Conservation (phyloP, 768 basidiomycete species). For the Trametes elegans region DNA sequence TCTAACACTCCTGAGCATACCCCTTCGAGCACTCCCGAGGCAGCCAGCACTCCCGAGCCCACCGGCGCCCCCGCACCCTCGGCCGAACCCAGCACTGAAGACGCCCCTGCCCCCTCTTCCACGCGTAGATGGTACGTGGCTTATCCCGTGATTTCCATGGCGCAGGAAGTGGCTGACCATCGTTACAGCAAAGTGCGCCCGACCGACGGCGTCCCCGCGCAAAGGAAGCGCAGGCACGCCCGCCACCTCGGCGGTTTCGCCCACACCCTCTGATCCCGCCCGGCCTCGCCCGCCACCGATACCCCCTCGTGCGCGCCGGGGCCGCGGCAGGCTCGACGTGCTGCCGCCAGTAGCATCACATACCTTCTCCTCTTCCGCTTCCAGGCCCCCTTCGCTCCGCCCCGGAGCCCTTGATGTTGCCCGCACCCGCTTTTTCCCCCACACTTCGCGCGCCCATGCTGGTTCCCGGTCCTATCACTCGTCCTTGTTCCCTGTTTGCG, state of each 20-base stretch:
- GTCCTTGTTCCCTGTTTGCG: no score
- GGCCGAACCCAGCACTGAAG: neutral
- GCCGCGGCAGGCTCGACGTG: constrained; percentile 10
- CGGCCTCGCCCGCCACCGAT: neutral
- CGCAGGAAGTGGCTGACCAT: neutral
- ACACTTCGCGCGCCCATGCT: constrained; percentile 1
- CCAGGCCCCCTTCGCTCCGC: neutral
- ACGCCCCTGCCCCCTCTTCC: neutral
- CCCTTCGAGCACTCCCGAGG: neutral
- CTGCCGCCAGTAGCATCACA: no score
- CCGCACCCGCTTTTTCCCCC: no score
- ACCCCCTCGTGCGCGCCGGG: neutral
- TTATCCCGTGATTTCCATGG: neutral
- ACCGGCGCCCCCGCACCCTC: no score
- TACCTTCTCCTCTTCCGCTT: neutral
- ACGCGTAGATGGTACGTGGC: neutral
- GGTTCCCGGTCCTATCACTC: neutral
- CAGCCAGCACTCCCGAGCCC: neutral
- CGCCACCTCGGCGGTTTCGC: constrained; percentile 9
- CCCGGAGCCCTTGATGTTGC: no score
- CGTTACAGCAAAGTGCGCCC: neutral
- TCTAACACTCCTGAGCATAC: neutral
- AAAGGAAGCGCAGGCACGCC: constrained; percentile 15
- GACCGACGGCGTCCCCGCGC: neutral
- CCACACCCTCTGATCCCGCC: constrained; percentile 6